These are phyloP conservation scores for Cardamine resedifolia DNA, from an alignment of 345 rosid species.

Conservation along the genomic window DNA sequence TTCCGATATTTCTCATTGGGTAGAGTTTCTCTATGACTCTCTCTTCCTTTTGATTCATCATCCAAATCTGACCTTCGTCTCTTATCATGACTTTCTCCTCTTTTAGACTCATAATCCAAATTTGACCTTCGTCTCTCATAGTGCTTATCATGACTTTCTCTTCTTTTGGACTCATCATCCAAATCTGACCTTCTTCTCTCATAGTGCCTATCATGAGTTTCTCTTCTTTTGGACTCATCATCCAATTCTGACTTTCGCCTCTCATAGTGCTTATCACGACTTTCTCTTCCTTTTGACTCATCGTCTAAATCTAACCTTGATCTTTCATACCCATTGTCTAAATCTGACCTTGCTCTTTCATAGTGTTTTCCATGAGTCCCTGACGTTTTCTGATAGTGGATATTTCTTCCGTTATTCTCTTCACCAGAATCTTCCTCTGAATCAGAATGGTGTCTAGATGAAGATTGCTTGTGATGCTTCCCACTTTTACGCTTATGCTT, in stretches of 20 bases:
- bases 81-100: conserved; percentile 29
- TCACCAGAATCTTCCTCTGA: conserved; percentile 36
- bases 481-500: conserved; percentile 39
- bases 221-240: conserved; percentile 47
- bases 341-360: conserved; percentile 20
- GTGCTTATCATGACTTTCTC: conserved; percentile 27
- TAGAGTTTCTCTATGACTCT: conserved; percentile 31
- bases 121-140: conserved; percentile 33
- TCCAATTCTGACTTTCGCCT: conserved; percentile 38
- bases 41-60: conserved; percentile 46
- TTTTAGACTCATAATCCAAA: conserved; percentile 47
- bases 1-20: conserved; percentile 40
- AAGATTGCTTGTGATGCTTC: conserved; percentile 52
- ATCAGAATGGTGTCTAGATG: conserved; percentile 39
- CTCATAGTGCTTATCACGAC: conserved; percentile 27
- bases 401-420: conserved; percentile 39
- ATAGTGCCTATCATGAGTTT: conserved; percentile 28
- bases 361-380: conserved; percentile 33
- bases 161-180: conserved; percentile 25
- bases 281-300: conserved; percentile 41
- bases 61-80: conserved; percentile 35
- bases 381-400: conserved; percentile 27
- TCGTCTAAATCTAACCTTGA: conserved; percentile 33
- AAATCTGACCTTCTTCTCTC: conserved; percentile 24
- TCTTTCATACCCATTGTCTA: neutral